Evolutionary conservation across 495 filamentous ascomycete species (phyloP), one percentile per base, ranked within the genome.

Genomic region (Penicillium coffeae): DNA sequence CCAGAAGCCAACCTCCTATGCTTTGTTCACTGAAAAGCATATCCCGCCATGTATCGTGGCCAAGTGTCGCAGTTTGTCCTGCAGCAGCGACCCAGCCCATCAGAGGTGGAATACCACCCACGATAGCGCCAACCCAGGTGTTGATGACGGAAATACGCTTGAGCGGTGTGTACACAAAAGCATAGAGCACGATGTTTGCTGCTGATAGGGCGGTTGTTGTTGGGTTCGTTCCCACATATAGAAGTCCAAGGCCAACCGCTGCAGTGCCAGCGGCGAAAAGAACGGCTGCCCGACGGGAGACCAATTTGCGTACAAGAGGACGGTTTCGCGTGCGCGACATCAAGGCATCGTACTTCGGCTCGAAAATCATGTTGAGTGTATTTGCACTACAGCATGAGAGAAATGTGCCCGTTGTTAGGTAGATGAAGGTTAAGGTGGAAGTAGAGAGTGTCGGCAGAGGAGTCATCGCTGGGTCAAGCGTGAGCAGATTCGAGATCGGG

Each of bases 31-130:
- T 78, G 55, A 87, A 79, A 0, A 98, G 78, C 22, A 96, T 81
- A 47, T 96, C 90, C 18, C 78, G 74, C 85, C 88, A 91, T 10
- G 76, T 79, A 46, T 78, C 79, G 47, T 79, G 83, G 2, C 81
- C 83, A 0, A 84, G 85, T 10, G 74, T 74, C n/a, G 90, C 89
- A 36, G 79, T 86, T 68, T 95, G 88, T 37, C 90, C 90, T 0
- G 88, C 88, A 2, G 91, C 93, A 0, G 93, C 93, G 12, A 92
- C 85, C 93, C 93, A 98, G 58, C 93, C 93, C 93, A 98, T 98
- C 40, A 98, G 62, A 3, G 93, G 93, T 0, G 93, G 93, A 37
- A 98, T 96, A 1, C 85, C 90, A 39, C 93, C 93, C 0, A 98
- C 89, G 1, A 98, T 49, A 10, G 93, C 93, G 21, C 93, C 93